These are phyloP conservation scores for Chlorencoelia australis DNA, from an alignment of 2,329 filamentous ascomycete genomes.

Conservation along the genomic window DNA sequence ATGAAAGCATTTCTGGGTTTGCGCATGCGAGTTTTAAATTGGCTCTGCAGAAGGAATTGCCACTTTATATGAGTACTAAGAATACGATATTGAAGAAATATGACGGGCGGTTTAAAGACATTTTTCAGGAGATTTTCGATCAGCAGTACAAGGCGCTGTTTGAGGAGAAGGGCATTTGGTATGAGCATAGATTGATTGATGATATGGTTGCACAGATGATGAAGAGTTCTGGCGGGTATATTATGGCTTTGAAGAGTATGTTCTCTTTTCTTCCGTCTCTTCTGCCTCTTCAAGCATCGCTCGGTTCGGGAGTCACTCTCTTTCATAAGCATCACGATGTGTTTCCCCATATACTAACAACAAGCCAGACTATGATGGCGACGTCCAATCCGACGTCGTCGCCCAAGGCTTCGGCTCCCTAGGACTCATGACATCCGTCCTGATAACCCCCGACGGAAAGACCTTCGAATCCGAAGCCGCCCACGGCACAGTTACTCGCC, in stretches of 20 bases:
- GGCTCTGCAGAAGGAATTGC: conserved; percentile 73
- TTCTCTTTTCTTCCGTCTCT: conserved; percentile 15
- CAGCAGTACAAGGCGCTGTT: conserved; percentile 78
- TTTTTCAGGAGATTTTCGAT: conserved; percentile 97
- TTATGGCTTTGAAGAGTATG: conserved; percentile 97
- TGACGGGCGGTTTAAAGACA: conserved; percentile 97
- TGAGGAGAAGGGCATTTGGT: conserved; percentile 91
- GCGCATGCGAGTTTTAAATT: conserved; percentile 96
- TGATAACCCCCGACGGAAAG: conserved; percentile 93
- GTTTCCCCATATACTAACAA: conserved; percentile 11
- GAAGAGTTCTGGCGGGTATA: conserved; percentile 92
- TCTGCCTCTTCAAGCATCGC: not conserved
- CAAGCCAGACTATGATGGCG: conserved; percentile 83
- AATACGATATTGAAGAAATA: conserved; percentile 99
- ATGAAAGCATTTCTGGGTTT: conserved; percentile 89
- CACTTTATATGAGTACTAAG: conserved; percentile 99
- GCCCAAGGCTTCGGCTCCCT: conserved; percentile 97
- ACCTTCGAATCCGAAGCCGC: conserved; percentile 97
- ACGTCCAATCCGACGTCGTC: conserved; percentile 97
- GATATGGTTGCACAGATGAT: conserved; percentile 99
- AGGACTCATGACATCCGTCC: conserved; percentile 95
- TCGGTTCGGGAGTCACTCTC: too few species aligned
- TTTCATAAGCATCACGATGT: conserved; percentile 2
- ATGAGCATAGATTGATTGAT: conserved; percentile 97
- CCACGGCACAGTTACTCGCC: conserved; percentile 94